These are phyloP conservation scores for Proliferodiscus dingleyae DNA, from an alignment of 2,329 filamentous ascomycete species.

Conservation along the genomic window DNA sequence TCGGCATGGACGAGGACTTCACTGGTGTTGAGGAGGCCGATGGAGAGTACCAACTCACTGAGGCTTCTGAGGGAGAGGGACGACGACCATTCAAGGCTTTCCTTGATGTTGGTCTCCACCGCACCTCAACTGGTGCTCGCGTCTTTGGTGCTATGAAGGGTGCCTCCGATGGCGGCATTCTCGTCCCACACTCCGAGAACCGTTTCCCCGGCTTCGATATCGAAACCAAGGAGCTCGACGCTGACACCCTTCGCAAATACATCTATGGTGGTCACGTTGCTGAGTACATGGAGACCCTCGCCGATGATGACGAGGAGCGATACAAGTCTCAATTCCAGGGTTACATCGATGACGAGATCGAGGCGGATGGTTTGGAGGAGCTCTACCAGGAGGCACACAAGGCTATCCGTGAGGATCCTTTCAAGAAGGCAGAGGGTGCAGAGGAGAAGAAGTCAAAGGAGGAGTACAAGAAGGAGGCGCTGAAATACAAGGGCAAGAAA, in stretches of 20 bases:
- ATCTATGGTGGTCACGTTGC: conserved; percentile 98
- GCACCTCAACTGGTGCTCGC: conserved; percentile 97
- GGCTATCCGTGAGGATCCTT: conserved; percentile 95
- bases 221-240: conserved; percentile 95
- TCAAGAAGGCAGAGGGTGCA: conserved; percentile 78
- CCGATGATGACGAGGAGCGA: conserved; percentile 99
- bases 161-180: conserved; percentile 95
- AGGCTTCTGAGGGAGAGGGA: conserved; percentile 88
- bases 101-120: conserved; percentile 95
- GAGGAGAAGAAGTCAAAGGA: conserved; percentile 94
- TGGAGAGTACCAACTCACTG: conserved; percentile 93
- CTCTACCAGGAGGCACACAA: conserved; percentile 92
- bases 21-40: conserved; percentile 93
- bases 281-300: conserved; percentile 99
- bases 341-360: conserved; percentile 95
- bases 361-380: conserved; percentile 96
- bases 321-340: conserved; percentile 97
- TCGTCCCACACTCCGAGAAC: conserved; percentile 98
- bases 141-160: conserved; percentile 99
- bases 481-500: conserved; percentile 80
- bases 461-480: conserved; percentile 90
- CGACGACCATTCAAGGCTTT: conserved; percentile 99
- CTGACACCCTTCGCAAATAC: conserved; percentile 97
- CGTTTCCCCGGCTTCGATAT: conserved; percentile 99
- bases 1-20: conserved; percentile 90